phyloP scores from a whole-genome alignment of 225 moss, liverwort and hornwort genomes.

The Physcomitrium patens region DNA sequence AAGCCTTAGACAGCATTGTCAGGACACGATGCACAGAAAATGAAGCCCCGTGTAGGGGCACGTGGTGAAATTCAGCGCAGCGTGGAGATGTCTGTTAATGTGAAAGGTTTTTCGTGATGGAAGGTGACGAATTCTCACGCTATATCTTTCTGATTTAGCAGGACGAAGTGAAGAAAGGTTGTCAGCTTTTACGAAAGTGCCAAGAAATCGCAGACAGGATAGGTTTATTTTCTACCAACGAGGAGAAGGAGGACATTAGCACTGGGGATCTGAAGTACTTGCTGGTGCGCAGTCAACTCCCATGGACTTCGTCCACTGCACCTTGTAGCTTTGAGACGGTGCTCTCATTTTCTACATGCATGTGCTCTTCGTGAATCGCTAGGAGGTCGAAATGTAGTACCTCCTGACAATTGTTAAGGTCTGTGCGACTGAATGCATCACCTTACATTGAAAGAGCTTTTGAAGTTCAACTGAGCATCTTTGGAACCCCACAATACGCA shows the following conservation, averaged over 20 bases:
- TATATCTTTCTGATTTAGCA: slow-evolving; percentile 35
- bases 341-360: neutral
- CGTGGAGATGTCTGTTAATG: neutral
- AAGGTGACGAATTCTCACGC: neutral
- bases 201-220: slow-evolving; percentile 85
- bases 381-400: neutral
- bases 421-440: neutral
- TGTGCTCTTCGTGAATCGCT: neutral
- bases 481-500: slow-evolving; percentile 32
- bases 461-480: slow-evolving; percentile 8
- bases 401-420: neutral
- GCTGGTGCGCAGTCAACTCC: slow-evolving; percentile 43
- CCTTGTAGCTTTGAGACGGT: slow-evolving; percentile 10
- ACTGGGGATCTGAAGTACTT: slow-evolving; percentile 92
- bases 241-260: slow-evolving; percentile 96
- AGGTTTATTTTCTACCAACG: slow-evolving; percentile 86
- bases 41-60: neutral
- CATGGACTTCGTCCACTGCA: neutral
- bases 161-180: slow-evolving; percentile 79
- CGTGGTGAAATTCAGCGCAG: neutral
- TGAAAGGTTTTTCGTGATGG: neutral
- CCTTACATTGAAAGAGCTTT: neutral
- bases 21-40: no score
- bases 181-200: slow-evolving; percentile 66
- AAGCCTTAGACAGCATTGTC: no score